Base-by-base conservation (phyloP, 495 filamentous ascomycete genomes). In the Hypoxylon rickii region DNA sequence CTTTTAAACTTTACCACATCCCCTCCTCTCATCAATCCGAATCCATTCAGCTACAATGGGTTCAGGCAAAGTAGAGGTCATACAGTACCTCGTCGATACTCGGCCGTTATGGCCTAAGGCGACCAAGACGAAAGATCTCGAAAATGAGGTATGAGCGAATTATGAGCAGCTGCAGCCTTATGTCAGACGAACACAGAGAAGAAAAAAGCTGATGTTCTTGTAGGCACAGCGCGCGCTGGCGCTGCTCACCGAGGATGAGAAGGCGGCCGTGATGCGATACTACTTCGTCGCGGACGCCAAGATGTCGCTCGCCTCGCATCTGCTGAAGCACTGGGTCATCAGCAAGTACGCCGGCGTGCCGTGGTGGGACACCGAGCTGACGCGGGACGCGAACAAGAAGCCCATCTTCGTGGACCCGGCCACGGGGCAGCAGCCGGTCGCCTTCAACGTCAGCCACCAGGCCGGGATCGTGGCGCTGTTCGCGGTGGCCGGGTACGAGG, bases 361-460 rank as follows among this genome's bases (percentile, higher is more conserved):
- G n/a, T 96, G 89, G 89, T 65, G 75, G 47, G 65, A 80, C 63
- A 81, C 87, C 15, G 64, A 59, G 26, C 78, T 91, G 46, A 79
- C 79, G n/a, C 79, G 85, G 40, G 83, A 72, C 73, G 71, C 32
- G 62, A 81, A 75, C 78, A 83, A 66, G 62, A 96, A 86, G 55
- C 91, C 91, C 6, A 72, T 73, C 44, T 85, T 65, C 37, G 47
- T 55, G 26, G 64, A 73, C 49, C 48, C 65, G 0, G 61, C 47
- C 6, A 58, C 70, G 15, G 58, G 62, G 12, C 15, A 43, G 12
- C 43, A 68, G 44, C 70, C 72, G 18, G 76, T 93, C 13, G 81
- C 88, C 48, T 96, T 96, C 80, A 96, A 96, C 67, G 88, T 96
- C 47, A 88, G 83, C 45, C 92, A 96, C 66, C 92, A 96, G 68